phyloP scores from a whole-genome alignment of 2,329 filamentous ascomycete genomes.

The Verticillium nubilum region DNA sequence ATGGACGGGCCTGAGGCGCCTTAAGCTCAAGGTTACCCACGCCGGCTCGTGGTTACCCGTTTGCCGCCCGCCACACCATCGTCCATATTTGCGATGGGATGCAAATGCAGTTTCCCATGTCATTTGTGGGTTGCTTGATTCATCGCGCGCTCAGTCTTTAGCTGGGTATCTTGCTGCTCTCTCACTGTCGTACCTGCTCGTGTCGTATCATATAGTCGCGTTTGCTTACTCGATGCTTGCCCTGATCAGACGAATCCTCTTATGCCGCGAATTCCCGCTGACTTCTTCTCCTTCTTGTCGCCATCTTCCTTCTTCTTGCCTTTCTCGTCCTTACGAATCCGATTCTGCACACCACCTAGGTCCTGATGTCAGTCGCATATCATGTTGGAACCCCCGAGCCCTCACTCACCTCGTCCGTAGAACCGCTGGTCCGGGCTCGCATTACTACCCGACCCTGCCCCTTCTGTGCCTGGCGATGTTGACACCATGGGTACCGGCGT shows the following conservation, averaged over 20 bases:
- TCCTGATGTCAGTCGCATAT: background rate
- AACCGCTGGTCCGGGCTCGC: slow-evolving; percentile 35
- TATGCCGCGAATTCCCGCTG: slow-evolving; percentile 33
- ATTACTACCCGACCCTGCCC: slow-evolving; percentile 18
- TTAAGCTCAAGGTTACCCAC: background rate
- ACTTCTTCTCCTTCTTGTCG: slow-evolving; percentile 32
- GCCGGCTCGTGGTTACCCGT: background rate
- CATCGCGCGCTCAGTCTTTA: background rate
- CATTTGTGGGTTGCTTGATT: background rate
- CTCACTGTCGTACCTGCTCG: background rate
- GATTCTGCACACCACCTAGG: slow-evolving; percentile 42
- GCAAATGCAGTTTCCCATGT: background rate
- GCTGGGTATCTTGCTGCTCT: background rate
- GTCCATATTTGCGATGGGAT: background rate
- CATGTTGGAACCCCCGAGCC: slow-evolving; percentile 1
- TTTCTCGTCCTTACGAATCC: slow-evolving; percentile 43
- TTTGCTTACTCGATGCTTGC: background rate
- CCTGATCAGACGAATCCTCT: slow-evolving; percentile 26
- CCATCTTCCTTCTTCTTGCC: slow-evolving; percentile 39
- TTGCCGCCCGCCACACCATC: background rate
- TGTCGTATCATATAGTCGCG: background rate
- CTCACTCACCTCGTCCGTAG: slow-evolving; percentile 38
- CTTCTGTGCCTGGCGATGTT: slow-evolving; percentile 24
- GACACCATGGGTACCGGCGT: slow-evolving; percentile 18
- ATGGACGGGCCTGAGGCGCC: background rate